Conservation (phyloP, 176 grass and related monocot species). For the Oryza glaberrima region DNA sequence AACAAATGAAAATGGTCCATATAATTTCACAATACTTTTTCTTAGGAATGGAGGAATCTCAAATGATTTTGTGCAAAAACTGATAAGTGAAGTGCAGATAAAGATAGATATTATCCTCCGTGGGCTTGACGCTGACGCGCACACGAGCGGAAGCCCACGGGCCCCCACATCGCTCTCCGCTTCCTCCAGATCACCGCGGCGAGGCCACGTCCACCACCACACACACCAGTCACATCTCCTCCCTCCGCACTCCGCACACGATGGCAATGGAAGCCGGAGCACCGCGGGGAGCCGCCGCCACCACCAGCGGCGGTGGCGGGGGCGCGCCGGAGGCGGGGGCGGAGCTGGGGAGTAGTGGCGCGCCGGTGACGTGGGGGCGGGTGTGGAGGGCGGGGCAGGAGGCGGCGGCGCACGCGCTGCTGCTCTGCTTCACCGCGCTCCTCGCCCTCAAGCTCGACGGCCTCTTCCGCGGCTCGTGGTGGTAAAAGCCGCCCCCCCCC, state of each 20-base stretch:
- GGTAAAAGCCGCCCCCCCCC: conserved; percentile 40
- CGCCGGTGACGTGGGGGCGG: conserved; percentile 51
- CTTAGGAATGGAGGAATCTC: not conserved
- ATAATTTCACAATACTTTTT: not conserved
- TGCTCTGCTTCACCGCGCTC: conserved; percentile 80
- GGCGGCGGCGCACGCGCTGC: conserved; percentile 60
- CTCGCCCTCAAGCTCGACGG: conserved; percentile 78
- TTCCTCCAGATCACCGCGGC: not conserved
- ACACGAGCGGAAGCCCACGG: not conserved
- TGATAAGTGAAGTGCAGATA: not conserved
- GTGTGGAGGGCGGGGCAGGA: conserved; percentile 56
- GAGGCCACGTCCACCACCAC: not conserved
- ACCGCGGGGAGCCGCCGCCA: not conserved
- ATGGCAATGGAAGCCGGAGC: conserved; percentile 31
- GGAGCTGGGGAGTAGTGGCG: not conserved
- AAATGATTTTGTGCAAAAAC: not conserved
- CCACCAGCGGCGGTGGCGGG: not conserved
- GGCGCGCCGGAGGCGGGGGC: no score
- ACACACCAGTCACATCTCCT: not conserved
- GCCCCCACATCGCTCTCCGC: not conserved
- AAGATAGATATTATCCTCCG: not conserved
- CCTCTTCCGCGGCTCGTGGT: conserved; percentile 61
- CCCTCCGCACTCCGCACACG: not conserved
- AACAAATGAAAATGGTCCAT: no score
- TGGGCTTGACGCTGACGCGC: not conserved